These are phyloP conservation scores for Hygrophoropsis aurantiaca DNA, from an alignment of 768 basidiomycete species.

Conservation along the genomic window DNA sequence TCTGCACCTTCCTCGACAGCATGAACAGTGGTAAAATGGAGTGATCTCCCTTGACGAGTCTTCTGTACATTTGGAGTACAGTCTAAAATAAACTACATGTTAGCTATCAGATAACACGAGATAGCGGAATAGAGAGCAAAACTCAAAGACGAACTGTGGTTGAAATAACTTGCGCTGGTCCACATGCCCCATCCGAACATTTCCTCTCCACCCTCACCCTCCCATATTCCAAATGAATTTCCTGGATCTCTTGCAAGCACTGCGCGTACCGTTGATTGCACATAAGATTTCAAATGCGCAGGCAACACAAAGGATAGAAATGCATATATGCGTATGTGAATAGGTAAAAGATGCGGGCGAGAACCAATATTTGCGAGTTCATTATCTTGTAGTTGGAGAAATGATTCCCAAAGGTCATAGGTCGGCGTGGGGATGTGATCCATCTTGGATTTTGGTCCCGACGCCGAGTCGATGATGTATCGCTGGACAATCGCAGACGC, in stretches of 20 bases:
- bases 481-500: slow-evolving; percentile 49
- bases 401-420: slow-evolving; percentile 54
- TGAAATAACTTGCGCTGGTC: slow-evolving; percentile 63
- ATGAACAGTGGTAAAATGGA: slow-evolving; percentile 47
- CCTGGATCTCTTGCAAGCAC: slow-evolving; percentile 60
- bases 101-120: not conserved
- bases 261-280: slow-evolving; percentile 47
- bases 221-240: slow-evolving; percentile 72
- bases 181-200: slow-evolving; percentile 71
- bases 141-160: slow-evolving; percentile 49
- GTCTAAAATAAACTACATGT: slow-evolving; percentile 32
- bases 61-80: slow-evolving; percentile 55
- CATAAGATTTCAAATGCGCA: slow-evolving; percentile 29
- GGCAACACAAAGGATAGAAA: slow-evolving; percentile 45
- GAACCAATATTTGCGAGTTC: slow-evolving; percentile 46
- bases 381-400: slow-evolving; percentile 58
- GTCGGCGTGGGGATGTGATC: too few species aligned
- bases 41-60: slow-evolving; percentile 39
- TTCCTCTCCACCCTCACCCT: slow-evolving; percentile 46
- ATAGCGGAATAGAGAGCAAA: not conserved
- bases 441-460: not conserved
- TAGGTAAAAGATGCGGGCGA: slow-evolving; percentile 50
- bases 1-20: slow-evolving; percentile 51
- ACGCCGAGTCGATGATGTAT: slow-evolving; percentile 23
- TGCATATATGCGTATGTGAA: slow-evolving; percentile 53